phyloP scores from a whole-genome alignment of 2,329 filamentous ascomycete species.

The Biscogniauxia sp. region DNA sequence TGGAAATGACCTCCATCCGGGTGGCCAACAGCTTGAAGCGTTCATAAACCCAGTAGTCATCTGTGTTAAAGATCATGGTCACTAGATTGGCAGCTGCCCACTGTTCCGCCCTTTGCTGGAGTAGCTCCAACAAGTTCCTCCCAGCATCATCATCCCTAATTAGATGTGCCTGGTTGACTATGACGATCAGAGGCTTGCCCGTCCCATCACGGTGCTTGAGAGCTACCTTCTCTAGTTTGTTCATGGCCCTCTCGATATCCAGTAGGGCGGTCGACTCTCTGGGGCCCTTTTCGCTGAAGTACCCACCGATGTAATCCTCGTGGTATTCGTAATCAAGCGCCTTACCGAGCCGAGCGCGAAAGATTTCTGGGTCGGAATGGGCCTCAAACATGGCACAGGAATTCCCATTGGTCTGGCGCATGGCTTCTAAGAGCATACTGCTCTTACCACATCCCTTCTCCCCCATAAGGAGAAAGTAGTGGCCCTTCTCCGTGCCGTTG shows the following conservation, averaged over 20 bases:
- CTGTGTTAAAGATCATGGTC: conserved; percentile 90
- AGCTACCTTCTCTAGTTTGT: conserved; percentile 96
- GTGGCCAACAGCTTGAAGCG: conserved; percentile 88
- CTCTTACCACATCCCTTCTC: conserved; percentile 97
- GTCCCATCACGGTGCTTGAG: conserved; percentile 62
- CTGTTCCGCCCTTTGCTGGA: conserved; percentile 93
- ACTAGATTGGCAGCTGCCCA: conserved; percentile 93
- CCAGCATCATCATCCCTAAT: conserved; percentile 90
- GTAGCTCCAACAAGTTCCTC: conserved; percentile 86
- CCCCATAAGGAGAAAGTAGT: conserved; percentile 88
- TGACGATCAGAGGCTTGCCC: conserved; percentile 76
- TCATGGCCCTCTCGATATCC: conserved; percentile 94
- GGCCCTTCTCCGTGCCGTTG: conserved; percentile 67
- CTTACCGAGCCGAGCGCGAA: conserved; percentile 88
- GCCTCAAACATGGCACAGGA: conserved; percentile 95
- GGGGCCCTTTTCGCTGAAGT: conserved; percentile 92
- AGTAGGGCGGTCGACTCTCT: conserved; percentile 88
- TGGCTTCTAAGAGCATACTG: conserved; percentile 91
- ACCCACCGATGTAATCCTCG: conserved; percentile 94
- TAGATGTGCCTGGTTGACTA: conserved; percentile 92
- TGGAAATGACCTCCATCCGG: conserved; percentile 88
- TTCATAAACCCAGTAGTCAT: conserved; percentile 99
- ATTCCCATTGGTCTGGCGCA: conserved; percentile 87
- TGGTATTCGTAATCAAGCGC: conserved; percentile 95
- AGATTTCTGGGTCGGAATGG: conserved; percentile 91